Percentiles rank a stretch among this genome's conserved stretches.
Conservation (phyloP, 2,329 filamentous ascomycete genomes). For the Fusarium bulbicola region DNA sequence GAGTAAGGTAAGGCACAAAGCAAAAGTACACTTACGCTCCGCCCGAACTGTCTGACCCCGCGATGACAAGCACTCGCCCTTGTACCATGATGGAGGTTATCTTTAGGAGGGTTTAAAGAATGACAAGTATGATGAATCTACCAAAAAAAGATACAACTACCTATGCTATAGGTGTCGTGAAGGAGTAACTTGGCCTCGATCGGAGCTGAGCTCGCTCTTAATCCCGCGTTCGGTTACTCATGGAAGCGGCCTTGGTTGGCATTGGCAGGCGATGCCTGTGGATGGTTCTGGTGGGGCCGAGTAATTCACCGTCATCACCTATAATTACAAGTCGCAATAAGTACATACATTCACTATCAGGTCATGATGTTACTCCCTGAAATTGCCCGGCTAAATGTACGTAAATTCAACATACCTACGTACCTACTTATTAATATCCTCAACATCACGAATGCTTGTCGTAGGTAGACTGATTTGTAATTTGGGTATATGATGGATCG, state of each 20-base stretch:
- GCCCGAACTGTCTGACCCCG: constrained; percentile 90
- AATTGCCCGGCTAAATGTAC: not conserved
- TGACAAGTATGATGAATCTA: too few relatives aligned
- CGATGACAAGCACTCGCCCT: constrained; percentile 77
- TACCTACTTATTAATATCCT: not conserved
- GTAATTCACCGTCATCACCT: constrained; percentile 15
- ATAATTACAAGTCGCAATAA: not conserved
- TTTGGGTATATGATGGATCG: not conserved
- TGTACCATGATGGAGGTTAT: constrained; percentile 45
- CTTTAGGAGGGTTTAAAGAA: not conserved
- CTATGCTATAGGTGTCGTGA: not conserved
- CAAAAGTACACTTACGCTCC: constrained; percentile 70
- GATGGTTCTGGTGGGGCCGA: constrained; percentile 23
- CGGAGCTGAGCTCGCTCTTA: not conserved
- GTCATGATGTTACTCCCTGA: constrained; percentile 17
- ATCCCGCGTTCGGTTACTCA: constrained; percentile 22
- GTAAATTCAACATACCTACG: not conserved
- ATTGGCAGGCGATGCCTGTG: not conserved
- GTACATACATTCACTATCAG: constrained; percentile 1
- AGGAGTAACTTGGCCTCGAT: not conserved
- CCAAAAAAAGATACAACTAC: not conserved
- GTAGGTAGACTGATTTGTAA: not conserved
- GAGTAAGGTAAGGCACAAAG: not conserved
- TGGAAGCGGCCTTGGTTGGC: not conserved
- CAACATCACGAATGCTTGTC: not conserved